Conservation (phyloP, 306 rosid species). For the Inga leiocalycina region DNA sequence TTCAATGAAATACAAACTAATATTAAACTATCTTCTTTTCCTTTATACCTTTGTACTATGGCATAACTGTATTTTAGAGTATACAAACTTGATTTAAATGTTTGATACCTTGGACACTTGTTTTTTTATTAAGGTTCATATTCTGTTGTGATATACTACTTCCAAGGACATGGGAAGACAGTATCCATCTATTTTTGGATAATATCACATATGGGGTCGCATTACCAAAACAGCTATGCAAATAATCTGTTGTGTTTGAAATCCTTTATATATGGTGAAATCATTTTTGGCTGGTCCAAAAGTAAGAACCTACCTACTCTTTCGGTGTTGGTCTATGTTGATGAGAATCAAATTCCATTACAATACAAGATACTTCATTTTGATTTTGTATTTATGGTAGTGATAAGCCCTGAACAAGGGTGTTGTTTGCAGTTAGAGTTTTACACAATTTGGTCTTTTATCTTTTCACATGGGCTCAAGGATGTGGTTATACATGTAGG, state of each 20-base stretch:
- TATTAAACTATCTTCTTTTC: too few species aligned
- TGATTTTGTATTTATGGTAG: not conserved
- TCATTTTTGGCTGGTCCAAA: not conserved
- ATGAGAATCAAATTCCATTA: not conserved
- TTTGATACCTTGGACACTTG: not conserved
- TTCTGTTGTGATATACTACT: not conserved
- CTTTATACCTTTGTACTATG: too few species aligned
- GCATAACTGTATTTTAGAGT: too few species aligned
- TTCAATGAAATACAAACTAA: too few species aligned
- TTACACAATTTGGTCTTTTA: not conserved
- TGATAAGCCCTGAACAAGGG: not conserved
- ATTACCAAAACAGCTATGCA: not conserved
- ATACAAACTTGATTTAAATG: too few species aligned
- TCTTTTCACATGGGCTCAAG: not conserved
- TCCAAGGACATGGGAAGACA: not conserved
- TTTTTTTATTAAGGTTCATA: too few species aligned
- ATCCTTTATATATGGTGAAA: not conserved
- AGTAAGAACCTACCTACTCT: not conserved
- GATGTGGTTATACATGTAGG: not conserved
- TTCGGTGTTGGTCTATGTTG: not conserved
- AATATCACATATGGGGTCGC: not conserved
- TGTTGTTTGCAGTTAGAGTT: slow-evolving; percentile 5
- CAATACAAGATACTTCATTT: not conserved
- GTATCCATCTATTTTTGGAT: not conserved
- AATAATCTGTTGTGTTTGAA: slow-evolving; percentile 4